phyloP scores from a whole-genome alignment of 352 stramenopile species.

The Phytopythium boreale region DNA sequence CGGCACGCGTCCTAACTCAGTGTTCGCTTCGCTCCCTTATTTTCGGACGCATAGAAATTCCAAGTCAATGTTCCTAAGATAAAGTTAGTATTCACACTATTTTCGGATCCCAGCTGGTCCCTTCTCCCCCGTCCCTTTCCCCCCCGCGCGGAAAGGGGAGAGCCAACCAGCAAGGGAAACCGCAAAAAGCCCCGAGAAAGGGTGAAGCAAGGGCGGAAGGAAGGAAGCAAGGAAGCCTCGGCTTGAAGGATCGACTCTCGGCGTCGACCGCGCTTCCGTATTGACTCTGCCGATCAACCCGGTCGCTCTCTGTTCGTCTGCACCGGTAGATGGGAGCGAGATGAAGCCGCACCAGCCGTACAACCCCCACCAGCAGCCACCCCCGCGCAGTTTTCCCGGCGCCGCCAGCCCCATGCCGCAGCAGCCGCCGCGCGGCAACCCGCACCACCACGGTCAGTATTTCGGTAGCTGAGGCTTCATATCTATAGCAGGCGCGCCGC shows the following conservation, averaged over 20 bases:
- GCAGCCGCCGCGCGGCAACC: slow-evolving; percentile 33
- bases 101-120: no score
- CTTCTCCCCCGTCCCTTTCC: slow-evolving; percentile 15
- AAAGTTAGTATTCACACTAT: slow-evolving; percentile 8
- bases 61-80: neutral
- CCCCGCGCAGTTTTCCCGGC: slow-evolving; percentile 26
- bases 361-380: slow-evolving; percentile 18
- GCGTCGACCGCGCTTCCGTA: neutral
- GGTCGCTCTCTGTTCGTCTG: neutral
- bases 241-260: neutral
- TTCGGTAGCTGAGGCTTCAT: neutral
- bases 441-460: slow-evolving; percentile 38
- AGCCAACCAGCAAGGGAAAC: slow-evolving; percentile 20
- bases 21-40: slow-evolving; percentile 14
- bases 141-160: slow-evolving; percentile 22
- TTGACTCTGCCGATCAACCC: no score
- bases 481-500: neutral
- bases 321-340: slow-evolving; percentile 37
- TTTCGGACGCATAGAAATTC: neutral
- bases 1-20: slow-evolving; percentile 6
- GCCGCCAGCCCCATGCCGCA: slow-evolving; percentile 14
- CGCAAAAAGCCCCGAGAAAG: slow-evolving; percentile 1
- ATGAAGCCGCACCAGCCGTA: slow-evolving; percentile 52
- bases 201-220: slow-evolving; percentile 1
- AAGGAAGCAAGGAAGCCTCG: slow-evolving; percentile 3